These are phyloP conservation scores for Pyrus bretschneideri DNA, from an alignment of 306 rosid species.

Conservation along the genomic window DNA sequence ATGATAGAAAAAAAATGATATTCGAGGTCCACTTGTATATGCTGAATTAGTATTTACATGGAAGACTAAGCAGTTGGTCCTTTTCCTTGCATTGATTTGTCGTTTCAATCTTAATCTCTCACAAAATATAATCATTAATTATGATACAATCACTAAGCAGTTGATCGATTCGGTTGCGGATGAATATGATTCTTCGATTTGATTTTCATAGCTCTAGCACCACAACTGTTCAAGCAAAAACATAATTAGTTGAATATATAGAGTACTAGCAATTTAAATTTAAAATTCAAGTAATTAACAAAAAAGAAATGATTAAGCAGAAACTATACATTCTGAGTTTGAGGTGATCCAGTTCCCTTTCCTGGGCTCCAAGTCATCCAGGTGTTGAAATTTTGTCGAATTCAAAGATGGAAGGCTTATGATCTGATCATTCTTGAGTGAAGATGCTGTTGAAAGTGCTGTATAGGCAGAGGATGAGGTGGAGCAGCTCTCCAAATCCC, in stretches of 20 bases:
- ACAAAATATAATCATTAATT: slow-evolving; percentile 13
- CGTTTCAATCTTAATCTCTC: slow-evolving; percentile 16
- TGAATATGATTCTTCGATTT: slow-evolving; percentile 2
- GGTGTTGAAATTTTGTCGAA: slow-evolving; percentile 28
- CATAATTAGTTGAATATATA: slow-evolving; percentile 7
- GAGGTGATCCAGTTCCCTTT: slow-evolving; percentile 92
- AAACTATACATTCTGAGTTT: slow-evolving; percentile 61
- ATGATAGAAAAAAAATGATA: neutral
- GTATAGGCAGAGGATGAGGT: slow-evolving; percentile 61
- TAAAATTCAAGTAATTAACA: neutral
- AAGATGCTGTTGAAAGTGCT: slow-evolving; percentile 44
- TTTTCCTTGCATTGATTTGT: slow-evolving; percentile 10
- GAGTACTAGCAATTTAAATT: neutral
- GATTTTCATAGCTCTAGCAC: slow-evolving; percentile 76
- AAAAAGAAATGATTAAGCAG: neutral
- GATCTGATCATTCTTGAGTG: slow-evolving; percentile 29
- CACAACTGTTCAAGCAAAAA: slow-evolving; percentile 53
- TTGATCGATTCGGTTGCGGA: slow-evolving; percentile 11
- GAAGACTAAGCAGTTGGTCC: neutral
- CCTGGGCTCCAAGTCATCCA: slow-evolving; percentile 24
- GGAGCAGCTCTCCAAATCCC: slow-evolving; percentile 81
- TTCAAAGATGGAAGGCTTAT: slow-evolving; percentile 21
- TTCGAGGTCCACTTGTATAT: neutral
- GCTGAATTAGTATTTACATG: neutral
- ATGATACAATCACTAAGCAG: slow-evolving; percentile 18